A percentile compares a stretch with the other conserved stretches of the same genome.
Evolutionary conservation across 179 eudicot species (phyloP).

Genomic region (Drosera spatulata): DNA sequence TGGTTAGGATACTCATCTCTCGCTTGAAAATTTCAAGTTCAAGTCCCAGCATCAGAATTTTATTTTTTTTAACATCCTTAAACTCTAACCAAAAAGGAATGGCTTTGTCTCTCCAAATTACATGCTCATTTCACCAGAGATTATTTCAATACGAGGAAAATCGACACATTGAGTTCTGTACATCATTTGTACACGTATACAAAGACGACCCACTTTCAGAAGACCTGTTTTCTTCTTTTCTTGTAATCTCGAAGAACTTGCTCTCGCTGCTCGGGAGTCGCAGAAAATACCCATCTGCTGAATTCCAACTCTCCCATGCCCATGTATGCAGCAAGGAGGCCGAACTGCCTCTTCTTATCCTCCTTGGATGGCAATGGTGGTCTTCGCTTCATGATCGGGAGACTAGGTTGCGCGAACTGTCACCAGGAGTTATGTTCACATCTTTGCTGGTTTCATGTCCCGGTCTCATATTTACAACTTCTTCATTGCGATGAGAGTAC

Average conservation of each 20-base stretch:
- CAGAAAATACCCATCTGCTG: constrained; percentile 62
- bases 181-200: too few species aligned
- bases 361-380: constrained; percentile 13
- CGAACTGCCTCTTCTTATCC: constrained; percentile 44
- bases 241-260: constrained; percentile 45
- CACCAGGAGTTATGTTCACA: constrained; percentile 1
- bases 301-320: constrained; percentile 61
- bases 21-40: too few species aligned
- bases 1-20: too few species aligned
- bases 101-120: too few species aligned
- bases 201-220: background rate
- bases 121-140: too few species aligned
- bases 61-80: too few species aligned
- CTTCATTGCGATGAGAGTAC: constrained; percentile 84
- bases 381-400: constrained; percentile 10
- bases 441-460: constrained; percentile 12
- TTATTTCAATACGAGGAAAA: too few species aligned
- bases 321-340: constrained; percentile 44
- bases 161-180: too few species aligned
- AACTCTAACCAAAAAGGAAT: too few species aligned
- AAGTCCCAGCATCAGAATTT: too few species aligned
- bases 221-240: constrained; percentile 25
- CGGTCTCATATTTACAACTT: constrained; percentile 50
- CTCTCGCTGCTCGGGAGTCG: constrained; percentile 41
- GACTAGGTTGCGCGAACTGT: constrained; percentile 12